Evolutionary conservation across 2,329 filamentous ascomycete species (phyloP), one percentile per base, ranked within the genome.

Genomic region (Orbilia brochopaga): DNA sequence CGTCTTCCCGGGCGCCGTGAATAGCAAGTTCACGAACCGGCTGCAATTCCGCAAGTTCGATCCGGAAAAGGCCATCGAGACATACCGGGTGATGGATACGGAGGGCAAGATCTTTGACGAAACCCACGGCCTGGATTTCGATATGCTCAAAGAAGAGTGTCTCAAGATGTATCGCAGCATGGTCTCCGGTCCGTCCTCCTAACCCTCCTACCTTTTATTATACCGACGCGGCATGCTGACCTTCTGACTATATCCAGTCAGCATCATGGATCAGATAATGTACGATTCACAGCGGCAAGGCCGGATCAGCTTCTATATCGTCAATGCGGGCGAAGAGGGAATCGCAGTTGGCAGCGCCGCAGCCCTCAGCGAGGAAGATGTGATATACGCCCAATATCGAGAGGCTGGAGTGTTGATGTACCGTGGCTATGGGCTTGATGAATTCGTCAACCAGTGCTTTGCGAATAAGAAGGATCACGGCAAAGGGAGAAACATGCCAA

Each of bases 381-480:
- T 96, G 3, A 85, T 97, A 51, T 97, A 96, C 78, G 91, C 90
- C 70, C 94, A 99, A 79, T 99, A 99, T 78, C 86, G 94, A 74
- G 94, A 99, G 80, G 88, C 93, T 50, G 94, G 94, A 0, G 90
- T 97, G 4, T 94, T 96, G 79, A 86, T 90, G 75, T 90, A 97
- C 79, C 87, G 94, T 40, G 94, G 94, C 1, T 97, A 93, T 79
- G 90, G 87, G 0, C 83, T 95, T 51, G 87, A 88, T 53, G 87
- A 97, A 69, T 97, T 97, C 78, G 97, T 99, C 94, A 89, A 87
- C 76, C 94, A 99, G 79, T 81, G 99, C 7, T 97, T 97, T 81
- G 87, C 92, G 19, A 97, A 96, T 78, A 85, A 83, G 61, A 86
- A 91, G 74, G 94, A 99, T 76, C 80, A 83, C 0, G 92, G 93